These are phyloP conservation scores for Croton laevigatus DNA, from an alignment of 441 rosid genomes.

Conservation along the genomic window DNA sequence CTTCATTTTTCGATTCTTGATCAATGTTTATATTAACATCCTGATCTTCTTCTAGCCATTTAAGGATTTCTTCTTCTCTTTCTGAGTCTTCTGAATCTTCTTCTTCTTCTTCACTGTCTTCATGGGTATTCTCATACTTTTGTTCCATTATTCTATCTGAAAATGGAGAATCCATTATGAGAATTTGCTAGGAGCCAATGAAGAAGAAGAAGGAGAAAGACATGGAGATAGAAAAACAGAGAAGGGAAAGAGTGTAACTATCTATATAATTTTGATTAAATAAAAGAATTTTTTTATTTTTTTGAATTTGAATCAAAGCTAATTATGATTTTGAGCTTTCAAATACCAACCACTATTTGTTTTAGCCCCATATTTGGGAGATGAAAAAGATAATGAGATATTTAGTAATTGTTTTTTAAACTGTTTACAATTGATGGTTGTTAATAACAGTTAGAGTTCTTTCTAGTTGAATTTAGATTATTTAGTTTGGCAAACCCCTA, in stretches of 20 bases:
- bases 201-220: background rate
- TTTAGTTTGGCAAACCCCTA: background rate
- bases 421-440: background rate
- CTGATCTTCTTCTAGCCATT: slow-evolving; percentile 4
- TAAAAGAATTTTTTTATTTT: too few species aligned
- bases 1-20: background rate
- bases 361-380: background rate
- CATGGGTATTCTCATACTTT: background rate
- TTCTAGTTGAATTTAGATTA: background rate
- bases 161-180: background rate
- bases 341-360: slow-evolving; percentile 6
- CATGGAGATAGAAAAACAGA: too few species aligned
- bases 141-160: slow-evolving; percentile 11
- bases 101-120: slow-evolving; percentile 6
- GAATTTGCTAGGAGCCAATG: background rate
- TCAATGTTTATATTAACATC: background rate
- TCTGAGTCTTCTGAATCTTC: too few species aligned
- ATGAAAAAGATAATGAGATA: background rate
- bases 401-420: background rate
- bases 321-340: background rate
- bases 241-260: background rate
- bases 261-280: too few species aligned
- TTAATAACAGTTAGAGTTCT: background rate
- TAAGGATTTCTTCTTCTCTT: background rate
- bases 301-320: background rate